A percentile compares a stretch with the other conserved stretches of the same genome.
These are phyloP conservation scores for Verticillium alfalfae DNA, from an alignment of 2,329 filamentous ascomycete genomes.

Conservation along the genomic window DNA sequence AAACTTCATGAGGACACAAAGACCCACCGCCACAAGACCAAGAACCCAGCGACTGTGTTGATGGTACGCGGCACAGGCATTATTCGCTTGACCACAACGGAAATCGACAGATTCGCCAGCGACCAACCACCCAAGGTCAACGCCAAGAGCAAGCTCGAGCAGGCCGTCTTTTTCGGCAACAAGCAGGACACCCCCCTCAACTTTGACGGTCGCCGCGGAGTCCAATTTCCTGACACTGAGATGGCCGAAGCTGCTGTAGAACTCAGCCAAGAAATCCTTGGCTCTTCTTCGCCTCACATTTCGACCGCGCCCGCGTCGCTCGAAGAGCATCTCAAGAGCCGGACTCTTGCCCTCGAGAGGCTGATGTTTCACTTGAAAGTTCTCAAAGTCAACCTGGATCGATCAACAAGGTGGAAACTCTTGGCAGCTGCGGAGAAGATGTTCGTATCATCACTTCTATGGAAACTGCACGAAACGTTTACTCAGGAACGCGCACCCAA, in stretches of 20 bases:
- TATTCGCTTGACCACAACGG: slow-evolving; percentile 52
- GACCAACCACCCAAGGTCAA: slow-evolving; percentile 60
- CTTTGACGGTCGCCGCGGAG: slow-evolving; percentile 63
- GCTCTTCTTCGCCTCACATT: slow-evolving; percentile 70
- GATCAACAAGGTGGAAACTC: slow-evolving; percentile 68
- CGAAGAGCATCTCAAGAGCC: slow-evolving; percentile 71
- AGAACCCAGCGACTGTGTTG: slow-evolving; percentile 57
- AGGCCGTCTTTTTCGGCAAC: slow-evolving; percentile 88
- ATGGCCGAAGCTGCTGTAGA: slow-evolving; percentile 70
- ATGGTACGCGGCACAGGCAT: slow-evolving; percentile 59
- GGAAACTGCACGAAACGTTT: slow-evolving; percentile 72
- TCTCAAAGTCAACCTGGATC: slow-evolving; percentile 61
- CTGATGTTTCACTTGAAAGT: slow-evolving; percentile 67
- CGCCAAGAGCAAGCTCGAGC: slow-evolving; percentile 84
- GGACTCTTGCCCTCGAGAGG: slow-evolving; percentile 68
- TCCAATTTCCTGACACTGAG: slow-evolving; percentile 63
- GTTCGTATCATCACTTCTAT: slow-evolving; percentile 71
- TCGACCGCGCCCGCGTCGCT: slow-evolving; percentile 68
- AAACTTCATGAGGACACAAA: slow-evolving; percentile 38
- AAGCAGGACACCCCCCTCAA: slow-evolving; percentile 84
- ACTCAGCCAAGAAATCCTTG: slow-evolving; percentile 77
- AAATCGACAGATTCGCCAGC: slow-evolving; percentile 55
- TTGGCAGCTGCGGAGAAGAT: slow-evolving; percentile 91
- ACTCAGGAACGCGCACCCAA: slow-evolving; percentile 52
- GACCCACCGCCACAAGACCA: slow-evolving; percentile 47